A percentile compares a stretch with the other conserved stretches of the same genome.
These are phyloP conservation scores for Pythium graminicola DNA, from an alignment of 352 stramenopile species.

Conservation along the genomic window DNA sequence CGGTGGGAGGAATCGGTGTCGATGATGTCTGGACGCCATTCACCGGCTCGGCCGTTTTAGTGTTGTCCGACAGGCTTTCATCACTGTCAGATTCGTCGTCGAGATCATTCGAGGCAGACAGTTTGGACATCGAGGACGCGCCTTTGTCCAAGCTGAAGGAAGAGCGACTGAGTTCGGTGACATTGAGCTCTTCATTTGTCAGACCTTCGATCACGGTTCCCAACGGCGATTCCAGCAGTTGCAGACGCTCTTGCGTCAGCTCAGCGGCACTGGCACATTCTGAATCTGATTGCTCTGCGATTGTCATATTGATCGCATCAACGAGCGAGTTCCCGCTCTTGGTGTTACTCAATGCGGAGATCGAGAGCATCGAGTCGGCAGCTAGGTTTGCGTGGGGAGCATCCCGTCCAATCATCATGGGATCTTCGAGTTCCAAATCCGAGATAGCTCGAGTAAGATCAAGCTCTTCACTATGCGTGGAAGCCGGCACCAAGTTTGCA, in stretches of 20 bases:
- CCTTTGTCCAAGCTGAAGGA: no score
- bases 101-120: not conserved
- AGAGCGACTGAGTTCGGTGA: constrained; percentile 5
- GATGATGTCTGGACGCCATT: no score
- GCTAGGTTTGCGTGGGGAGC: constrained; percentile 23
- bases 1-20: constrained; percentile 4
- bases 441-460: constrained; percentile 77
- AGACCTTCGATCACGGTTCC: constrained; percentile 23
- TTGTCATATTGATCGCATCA: constrained; percentile 15
- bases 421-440: constrained; percentile 78
- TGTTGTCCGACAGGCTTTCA: not conserved
- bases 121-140: not conserved
- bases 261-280: constrained; percentile 20
- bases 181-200: constrained; percentile 17
- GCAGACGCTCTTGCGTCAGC: constrained; percentile 16
- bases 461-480: constrained; percentile 65
- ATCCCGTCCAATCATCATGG: constrained; percentile 70
- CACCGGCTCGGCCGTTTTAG: no score
- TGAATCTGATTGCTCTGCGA: constrained; percentile 19
- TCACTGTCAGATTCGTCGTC: constrained; percentile 16
- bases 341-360: constrained; percentile 12
- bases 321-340: constrained; percentile 22
- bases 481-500: constrained; percentile 61
- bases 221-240: constrained; percentile 19
- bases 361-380: constrained; percentile 17